Base-by-base conservation (phyloP, 164 flowering plant species). In the Platanus orientalis region DNA sequence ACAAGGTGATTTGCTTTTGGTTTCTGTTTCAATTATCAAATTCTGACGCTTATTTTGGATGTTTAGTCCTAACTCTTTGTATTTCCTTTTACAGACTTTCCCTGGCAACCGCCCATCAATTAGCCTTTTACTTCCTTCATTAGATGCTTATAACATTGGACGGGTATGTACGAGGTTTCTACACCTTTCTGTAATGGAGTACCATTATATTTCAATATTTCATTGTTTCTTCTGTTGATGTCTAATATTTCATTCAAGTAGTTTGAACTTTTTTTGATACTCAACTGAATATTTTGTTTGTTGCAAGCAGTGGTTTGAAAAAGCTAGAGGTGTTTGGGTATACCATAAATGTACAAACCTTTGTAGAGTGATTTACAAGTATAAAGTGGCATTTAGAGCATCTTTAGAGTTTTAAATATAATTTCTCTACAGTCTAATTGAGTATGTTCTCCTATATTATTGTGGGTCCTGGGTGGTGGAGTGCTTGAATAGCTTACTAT, bases 31-130 rank as follows among this genome's bases (percentile, higher is more conserved):
- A 34, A 34, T 34, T 34, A 5, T 17, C 52, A 4, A 42, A 40
- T 26, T 57, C 60, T 56, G 69, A 21, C 54, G 16, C 36, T 21
- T 47, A 28, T 26, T 5, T 32, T 57, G 7, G 36, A 56, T 66
- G 23, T 60, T 39, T 59, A 3, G 11, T 34, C 57, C 50, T 69
- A 64, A 63, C 27, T 24, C 20, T 56, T 34, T 10, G 39, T 34
- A 30, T 7, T 55, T 65, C 4, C 26, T 62, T 71, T 24, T 39
- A 57, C 90, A 94, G 98, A 94, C 95, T 6, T 91, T 94, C 81
- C 60, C 96, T 59, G 98, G 98, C 60, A 91, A 90, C 61, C 82
- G 98, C 32, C 98, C 97, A 54, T 91, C 97, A 64, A 74, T 94
- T 64, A 84, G 97, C 79, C 82, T 94, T 67, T 78, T 94, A 60